Evolutionary conservation across 1,284 basidiomycete species (phyloP).

Genomic region (Malassezia caprae): DNA sequence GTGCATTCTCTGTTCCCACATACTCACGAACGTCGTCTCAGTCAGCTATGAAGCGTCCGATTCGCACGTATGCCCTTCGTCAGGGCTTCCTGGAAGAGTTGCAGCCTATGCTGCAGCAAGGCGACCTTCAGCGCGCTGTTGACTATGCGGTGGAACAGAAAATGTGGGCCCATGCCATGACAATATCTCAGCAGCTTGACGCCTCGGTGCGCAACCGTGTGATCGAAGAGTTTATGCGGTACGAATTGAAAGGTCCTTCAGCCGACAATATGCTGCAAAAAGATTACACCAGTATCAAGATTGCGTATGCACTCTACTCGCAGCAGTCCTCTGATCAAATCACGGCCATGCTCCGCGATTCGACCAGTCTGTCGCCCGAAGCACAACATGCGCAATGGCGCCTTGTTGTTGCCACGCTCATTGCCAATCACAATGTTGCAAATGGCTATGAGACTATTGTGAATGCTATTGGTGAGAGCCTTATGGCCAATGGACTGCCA

Average conservation of each 20-base stretch:
- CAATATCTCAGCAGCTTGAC: conserved; percentile 85
- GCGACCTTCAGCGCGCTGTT: conserved; percentile 76
- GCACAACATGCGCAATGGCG: conserved; percentile 19
- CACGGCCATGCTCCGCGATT: conserved; percentile 2
- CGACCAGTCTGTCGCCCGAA: conserved; percentile 4
- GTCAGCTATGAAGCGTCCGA: conserved; percentile 3
- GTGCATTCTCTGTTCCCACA: conserved; percentile 14
- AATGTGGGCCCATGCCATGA: conserved; percentile 90
- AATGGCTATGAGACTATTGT: conserved; percentile 59
- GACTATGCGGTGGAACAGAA: conserved; percentile 75
- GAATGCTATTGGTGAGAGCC: conserved; percentile 74
- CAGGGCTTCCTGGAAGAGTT: conserved; percentile 33
- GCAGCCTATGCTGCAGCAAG: conserved; percentile 50
- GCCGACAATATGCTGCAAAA: conserved; percentile 11
- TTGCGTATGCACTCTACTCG: conserved; percentile 43
- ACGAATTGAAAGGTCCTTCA: conserved; percentile 58
- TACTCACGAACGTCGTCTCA: conserved; percentile 10
- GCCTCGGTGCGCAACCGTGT: conserved; percentile 86
- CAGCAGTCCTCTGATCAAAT: conserved; percentile 22
- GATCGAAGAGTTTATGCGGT: conserved; percentile 71
- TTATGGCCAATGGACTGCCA: conserved; percentile 62
- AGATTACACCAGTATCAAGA: conserved; percentile 38
- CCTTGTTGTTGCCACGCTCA: conserved; percentile 72
- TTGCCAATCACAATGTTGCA: conserved; percentile 59
- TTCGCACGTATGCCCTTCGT: conserved; percentile 32